These are phyloP conservation scores for Cordyceps sp. DNA, from an alignment of 2,329 filamentous ascomycete genomes.

Conservation along the genomic window DNA sequence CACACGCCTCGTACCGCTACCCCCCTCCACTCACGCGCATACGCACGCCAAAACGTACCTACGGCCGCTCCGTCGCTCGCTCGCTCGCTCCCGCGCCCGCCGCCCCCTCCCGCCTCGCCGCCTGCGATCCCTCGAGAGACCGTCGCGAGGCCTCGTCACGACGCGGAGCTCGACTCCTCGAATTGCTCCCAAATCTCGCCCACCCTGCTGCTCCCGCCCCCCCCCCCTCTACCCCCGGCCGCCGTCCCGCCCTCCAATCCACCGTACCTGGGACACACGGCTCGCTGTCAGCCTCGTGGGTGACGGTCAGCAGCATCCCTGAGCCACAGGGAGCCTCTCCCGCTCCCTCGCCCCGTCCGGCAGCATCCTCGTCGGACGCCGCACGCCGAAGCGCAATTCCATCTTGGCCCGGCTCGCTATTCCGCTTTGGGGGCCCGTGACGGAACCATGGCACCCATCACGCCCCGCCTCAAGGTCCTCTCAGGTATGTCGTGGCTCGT, in stretches of 20 bases:
- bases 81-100: neutral
- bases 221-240: neutral
- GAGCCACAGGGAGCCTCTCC: conserved; percentile 10
- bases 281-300: conserved; percentile 4
- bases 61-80: too few relatives aligned
- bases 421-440: conserved; percentile 14
- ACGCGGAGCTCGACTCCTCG: neutral
- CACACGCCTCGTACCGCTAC: too few relatives aligned
- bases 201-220: neutral
- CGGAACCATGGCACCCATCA: conserved; percentile 39
- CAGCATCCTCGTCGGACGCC: conserved; percentile 10
- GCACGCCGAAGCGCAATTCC: conserved; percentile 11
- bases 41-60: too few relatives aligned
- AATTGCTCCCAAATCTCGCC: too few relatives aligned
- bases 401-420: conserved; percentile 17
- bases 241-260: neutral
- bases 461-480: conserved; percentile 43
- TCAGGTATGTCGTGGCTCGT: conserved; percentile 36
- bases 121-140: too few relatives aligned
- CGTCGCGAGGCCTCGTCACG: too few relatives aligned
- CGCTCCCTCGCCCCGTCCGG: conserved; percentile 8
- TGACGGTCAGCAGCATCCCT: conserved; percentile 3
- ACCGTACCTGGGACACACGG: conserved; percentile 3
- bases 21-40: too few relatives aligned
- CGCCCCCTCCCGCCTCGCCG: neutral